Conservation (phyloP, 1,284 basidiomycete species). For the Mycosarcoma mackinlayi region DNA sequence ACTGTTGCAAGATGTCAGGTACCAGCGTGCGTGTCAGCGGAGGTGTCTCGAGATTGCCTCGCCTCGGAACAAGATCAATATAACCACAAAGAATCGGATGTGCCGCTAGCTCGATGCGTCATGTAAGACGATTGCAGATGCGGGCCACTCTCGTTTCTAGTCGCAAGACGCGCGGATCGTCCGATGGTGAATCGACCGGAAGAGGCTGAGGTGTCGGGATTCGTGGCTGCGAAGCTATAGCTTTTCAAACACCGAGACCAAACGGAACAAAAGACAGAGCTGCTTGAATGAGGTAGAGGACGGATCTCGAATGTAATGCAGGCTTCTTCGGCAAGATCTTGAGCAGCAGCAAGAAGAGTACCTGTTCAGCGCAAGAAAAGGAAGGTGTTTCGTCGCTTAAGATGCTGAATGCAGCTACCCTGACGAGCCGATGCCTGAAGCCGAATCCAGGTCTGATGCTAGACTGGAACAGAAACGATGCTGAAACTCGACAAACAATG, state of each 20-base stretch:
- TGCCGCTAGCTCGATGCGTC: slow-evolving; percentile 12
- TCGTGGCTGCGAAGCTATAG: background rate
- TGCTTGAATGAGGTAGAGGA: too few relatives aligned
- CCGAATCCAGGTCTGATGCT: slow-evolving; percentile 5
- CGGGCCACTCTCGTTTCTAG: slow-evolving; percentile 1
- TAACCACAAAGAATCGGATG: slow-evolving; percentile 10
- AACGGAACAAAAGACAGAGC: background rate
- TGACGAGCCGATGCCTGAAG: slow-evolving; percentile 13
- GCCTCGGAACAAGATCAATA: slow-evolving; percentile 20
- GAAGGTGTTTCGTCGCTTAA: too few relatives aligned
- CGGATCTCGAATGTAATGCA: too few relatives aligned
- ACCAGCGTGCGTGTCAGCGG: background rate
- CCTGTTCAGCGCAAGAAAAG: too few relatives aligned
- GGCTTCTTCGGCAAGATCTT: too few relatives aligned
- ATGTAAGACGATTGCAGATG: slow-evolving; percentile 20
- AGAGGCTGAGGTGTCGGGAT: background rate
- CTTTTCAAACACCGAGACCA: background rate
- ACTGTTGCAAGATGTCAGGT: background rate
- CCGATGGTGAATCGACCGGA: slow-evolving; percentile 11
- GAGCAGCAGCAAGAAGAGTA: too few relatives aligned
- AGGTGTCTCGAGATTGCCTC: slow-evolving; percentile 6
- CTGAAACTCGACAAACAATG: slow-evolving; percentile 8
- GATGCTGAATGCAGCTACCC: slow-evolving; percentile 9
- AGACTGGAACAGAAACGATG: slow-evolving; percentile 8
- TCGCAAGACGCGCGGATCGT: slow-evolving; percentile 8